Conservation (phyloP, 345 rosid genomes). For the Capsella bursapastoris region DNA sequence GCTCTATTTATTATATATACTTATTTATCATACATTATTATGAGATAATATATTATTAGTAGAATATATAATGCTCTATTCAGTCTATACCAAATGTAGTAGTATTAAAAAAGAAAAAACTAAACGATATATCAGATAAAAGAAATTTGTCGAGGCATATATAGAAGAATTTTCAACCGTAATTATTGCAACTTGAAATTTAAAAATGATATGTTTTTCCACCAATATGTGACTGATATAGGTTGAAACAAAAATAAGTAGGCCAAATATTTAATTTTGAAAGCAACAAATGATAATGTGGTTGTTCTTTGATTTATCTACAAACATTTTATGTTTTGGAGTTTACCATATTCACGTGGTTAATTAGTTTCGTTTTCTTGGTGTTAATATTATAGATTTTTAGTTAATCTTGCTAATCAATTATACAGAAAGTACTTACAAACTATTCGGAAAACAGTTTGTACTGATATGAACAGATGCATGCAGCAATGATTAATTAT, state of each 20-base stretch:
- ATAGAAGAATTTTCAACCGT: neutral
- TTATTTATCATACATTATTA: too few relatives aligned
- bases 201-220: neutral
- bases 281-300: neutral
- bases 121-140: too few relatives aligned
- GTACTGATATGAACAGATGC: neutral
- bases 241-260: neutral
- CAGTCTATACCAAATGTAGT: neutral
- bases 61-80: too few relatives aligned
- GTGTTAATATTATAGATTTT: neutral
- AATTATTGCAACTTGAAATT: neutral
- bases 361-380: too few relatives aligned
- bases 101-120: too few relatives aligned
- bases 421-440: neutral
- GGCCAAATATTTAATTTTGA: neutral
- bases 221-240: neutral
- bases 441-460: neutral
- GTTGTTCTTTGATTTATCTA: neutral
- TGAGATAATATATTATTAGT: too few relatives aligned
- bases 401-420: neutral
- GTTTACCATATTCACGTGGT: neutral
- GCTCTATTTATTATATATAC: too few relatives aligned
- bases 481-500: slow-evolving; percentile 14
- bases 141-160: neutral
- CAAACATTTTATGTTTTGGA: neutral